Evolutionary conservation across 2,329 filamentous ascomycete genomes (phyloP).

Genomic region (Aspergillus japonicus): DNA sequence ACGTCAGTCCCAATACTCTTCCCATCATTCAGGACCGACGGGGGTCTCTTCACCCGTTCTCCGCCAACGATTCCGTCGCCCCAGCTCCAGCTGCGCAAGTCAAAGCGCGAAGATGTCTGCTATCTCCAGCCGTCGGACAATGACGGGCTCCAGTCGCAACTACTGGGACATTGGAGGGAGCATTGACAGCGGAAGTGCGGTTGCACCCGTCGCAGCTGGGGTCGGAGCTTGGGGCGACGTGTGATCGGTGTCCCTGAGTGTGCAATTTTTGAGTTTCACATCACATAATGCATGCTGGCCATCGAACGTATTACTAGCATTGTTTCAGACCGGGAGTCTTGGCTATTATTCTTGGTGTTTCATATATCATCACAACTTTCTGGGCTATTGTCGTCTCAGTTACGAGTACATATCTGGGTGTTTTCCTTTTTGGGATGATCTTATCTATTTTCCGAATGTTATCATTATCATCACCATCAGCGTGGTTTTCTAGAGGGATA

Average conservation of each 20-base stretch:
- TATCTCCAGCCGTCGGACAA: conserved; percentile 60
- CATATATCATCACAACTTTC: not conserved
- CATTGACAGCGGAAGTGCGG: conserved; percentile 71
- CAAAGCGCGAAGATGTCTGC: conserved; percentile 78
- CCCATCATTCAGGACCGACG: conserved; percentile 24
- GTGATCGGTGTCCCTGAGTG: conserved; percentile 1
- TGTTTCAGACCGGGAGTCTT: conserved; percentile 1
- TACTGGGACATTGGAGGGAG: conserved; percentile 91
- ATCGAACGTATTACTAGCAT: conserved; percentile 7
- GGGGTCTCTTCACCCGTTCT: conserved; percentile 35
- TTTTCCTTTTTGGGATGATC: not conserved
- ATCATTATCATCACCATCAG: not conserved
- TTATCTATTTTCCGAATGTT: not conserved
- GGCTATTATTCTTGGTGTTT: not conserved
- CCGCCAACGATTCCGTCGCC: conserved; percentile 47
- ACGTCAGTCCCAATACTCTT: conserved; percentile 46
- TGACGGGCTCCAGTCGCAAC: conserved; percentile 68
- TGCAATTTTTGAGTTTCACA: not conserved
- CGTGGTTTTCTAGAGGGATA: not conserved
- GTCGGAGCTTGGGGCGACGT: conserved; percentile 76
- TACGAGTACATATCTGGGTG: not conserved
- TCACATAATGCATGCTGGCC: conserved; percentile 16
- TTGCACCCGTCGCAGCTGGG: conserved; percentile 66
- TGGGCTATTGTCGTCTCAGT: not conserved
- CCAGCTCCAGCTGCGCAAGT: conserved; percentile 74